phyloP scores from a whole-genome alignment of 192 early-diverging fungal species.

The Coemansia sp. region DNA sequence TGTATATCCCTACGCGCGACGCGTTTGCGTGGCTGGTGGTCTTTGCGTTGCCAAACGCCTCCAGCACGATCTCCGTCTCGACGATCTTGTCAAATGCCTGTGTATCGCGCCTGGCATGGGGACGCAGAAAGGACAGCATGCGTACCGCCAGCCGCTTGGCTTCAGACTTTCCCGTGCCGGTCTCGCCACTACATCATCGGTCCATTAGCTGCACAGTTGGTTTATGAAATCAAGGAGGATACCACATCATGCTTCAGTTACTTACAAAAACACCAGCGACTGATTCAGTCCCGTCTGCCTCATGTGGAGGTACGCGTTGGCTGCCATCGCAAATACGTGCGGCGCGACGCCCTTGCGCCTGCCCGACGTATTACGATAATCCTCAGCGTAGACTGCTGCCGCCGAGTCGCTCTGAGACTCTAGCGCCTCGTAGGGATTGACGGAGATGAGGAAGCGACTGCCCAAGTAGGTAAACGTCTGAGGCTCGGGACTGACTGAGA shows the following conservation, averaged over 20 bases:
- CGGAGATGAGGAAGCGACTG: constrained; percentile 64
- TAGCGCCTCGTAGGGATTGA: constrained; percentile 64
- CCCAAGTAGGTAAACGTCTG: constrained; percentile 69
- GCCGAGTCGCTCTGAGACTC: constrained; percentile 60
- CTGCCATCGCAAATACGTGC: constrained; percentile 84
- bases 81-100: constrained; percentile 68
- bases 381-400: constrained; percentile 70
- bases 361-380: constrained; percentile 64
- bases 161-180: constrained; percentile 87
- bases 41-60: constrained; percentile 87
- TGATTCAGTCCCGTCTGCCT: constrained; percentile 85
- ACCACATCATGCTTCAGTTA: constrained; percentile 3
- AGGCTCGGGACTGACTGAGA: constrained; percentile 44
- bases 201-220: background rate
- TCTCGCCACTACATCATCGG: constrained; percentile 69
- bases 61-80: constrained; percentile 70
- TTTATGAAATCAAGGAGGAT: background rate
- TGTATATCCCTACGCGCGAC: constrained; percentile 81
- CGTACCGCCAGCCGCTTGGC: constrained; percentile 64
- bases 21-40: constrained; percentile 74
- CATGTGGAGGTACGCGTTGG: constrained; percentile 87
- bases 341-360: constrained; percentile 58
- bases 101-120: constrained; percentile 68
- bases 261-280: constrained; percentile 83
- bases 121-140: constrained; percentile 67